These are phyloP conservation scores for Trifolium repens DNA, from an alignment of 306 rosid genomes.

Conservation along the genomic window DNA sequence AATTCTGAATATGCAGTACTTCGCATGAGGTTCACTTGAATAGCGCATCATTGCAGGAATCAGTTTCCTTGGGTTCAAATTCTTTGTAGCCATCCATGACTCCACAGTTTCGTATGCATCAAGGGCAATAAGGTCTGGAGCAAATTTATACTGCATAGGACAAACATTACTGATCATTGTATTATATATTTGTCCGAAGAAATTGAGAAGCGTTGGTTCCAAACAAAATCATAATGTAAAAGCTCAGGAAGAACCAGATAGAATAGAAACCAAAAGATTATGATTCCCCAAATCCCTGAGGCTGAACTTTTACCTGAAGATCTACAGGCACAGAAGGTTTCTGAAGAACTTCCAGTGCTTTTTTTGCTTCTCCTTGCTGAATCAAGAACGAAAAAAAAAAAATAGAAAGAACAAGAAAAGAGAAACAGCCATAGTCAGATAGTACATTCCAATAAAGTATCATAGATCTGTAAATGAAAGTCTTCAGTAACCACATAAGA, in stretches of 20 bases:
- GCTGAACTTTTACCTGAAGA: slow-evolving; percentile 71
- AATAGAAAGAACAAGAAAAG: slow-evolving; percentile 22
- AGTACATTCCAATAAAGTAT: slow-evolving; percentile 32
- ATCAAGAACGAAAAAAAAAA: slow-evolving; percentile 30
- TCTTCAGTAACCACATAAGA: slow-evolving; percentile 15
- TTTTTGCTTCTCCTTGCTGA: slow-evolving; percentile 98
- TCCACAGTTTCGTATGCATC: slow-evolving; percentile 99
- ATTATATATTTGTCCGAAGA: slow-evolving; percentile 19
- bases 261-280: slow-evolving; percentile 19
- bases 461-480: slow-evolving; percentile 26
- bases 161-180: slow-evolving; percentile 21
- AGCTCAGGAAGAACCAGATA: slow-evolving; percentile 14
- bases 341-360: slow-evolving; percentile 90
- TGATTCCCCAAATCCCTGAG: slow-evolving; percentile 17
- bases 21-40: slow-evolving; percentile 98
- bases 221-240: slow-evolving; percentile 8
- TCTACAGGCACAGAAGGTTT: slow-evolving; percentile 80
- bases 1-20: slow-evolving; percentile 54
- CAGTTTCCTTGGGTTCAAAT: slow-evolving; percentile 92
- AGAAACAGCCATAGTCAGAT: slow-evolving; percentile 19
- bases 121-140: slow-evolving; percentile 94
- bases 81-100: slow-evolving; percentile 91
- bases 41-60: slow-evolving; percentile 99
- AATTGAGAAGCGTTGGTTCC: slow-evolving; percentile 25
- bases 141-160: slow-evolving; percentile 83